Percentiles rank a stretch among this genome's conserved stretches.
Conservation (phyloP, 2,329 filamentous ascomycete genomes). For the Trichophaea hybrida region DNA sequence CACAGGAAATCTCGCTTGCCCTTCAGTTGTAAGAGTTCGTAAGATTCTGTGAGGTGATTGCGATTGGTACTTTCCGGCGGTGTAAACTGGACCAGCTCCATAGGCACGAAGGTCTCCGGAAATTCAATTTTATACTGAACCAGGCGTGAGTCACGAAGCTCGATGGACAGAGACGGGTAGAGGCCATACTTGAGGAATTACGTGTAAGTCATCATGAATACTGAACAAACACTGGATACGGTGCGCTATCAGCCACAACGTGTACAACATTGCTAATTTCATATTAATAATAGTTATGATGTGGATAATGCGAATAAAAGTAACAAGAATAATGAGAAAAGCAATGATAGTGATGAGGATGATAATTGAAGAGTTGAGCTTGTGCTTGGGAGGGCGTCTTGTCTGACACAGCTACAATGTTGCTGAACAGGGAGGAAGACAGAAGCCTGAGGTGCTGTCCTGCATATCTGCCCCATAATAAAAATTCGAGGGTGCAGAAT, state of each 20-base stretch:
- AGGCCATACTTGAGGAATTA: conserved; percentile 61
- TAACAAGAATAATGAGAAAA: too few relatives aligned
- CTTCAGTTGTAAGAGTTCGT: conserved; percentile 58
- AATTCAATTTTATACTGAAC: conserved; percentile 69
- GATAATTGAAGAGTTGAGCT: too few relatives aligned
- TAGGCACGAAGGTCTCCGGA: conserved; percentile 49
- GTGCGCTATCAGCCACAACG: background rate
- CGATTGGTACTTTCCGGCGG: conserved; percentile 41
- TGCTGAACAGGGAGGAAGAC: too few relatives aligned
- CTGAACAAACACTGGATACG: conserved; percentile 44
- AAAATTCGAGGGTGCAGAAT: too few relatives aligned
- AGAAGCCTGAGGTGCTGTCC: too few relatives aligned
- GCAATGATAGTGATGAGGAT: too few relatives aligned
- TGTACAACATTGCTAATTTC: background rate
- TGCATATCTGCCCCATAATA: too few relatives aligned
- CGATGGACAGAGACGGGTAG: background rate
- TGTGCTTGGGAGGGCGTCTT: too few relatives aligned
- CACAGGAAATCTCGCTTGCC: conserved; percentile 62
- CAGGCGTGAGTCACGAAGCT: background rate
- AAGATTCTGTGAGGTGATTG: conserved; percentile 30
- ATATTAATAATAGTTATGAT: background rate
- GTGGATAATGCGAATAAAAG: too few relatives aligned
- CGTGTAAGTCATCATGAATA: conserved; percentile 75
- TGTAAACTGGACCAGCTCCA: conserved; percentile 29
- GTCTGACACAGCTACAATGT: too few relatives aligned